Base-by-base conservation (phyloP, 306 rosid genomes). In the Carpinus viminea region DNA sequence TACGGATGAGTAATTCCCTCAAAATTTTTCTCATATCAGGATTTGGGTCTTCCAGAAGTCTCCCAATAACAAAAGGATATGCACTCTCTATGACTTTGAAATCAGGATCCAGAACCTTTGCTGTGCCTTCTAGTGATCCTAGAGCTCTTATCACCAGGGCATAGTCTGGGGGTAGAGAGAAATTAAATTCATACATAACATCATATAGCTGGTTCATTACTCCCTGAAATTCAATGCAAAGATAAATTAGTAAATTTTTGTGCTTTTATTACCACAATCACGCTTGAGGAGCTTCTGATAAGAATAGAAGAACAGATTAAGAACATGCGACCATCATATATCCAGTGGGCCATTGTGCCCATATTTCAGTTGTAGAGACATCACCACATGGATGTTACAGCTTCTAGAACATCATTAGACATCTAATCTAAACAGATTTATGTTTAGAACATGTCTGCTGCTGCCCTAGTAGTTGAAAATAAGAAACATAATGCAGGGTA, bases 101-200 rank as follows among this genome's bases (percentile, higher is more conserved):
- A 74, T 80, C 90, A 82, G 97, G 98, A 91, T 95, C 97, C 70
- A 95, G 91, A 84, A 68, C 90, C 82, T 95, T 95, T 68, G 99
- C 99, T 21, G 99, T 95, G 86, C 99, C 99, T 83, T 95, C 98
- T 24, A 93, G 89, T 59, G 99, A 91, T 79, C 99, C 99, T 87
- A 91, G 72, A 60, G 99, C 90, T 87, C 99, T 91, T 85, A 91
- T 86, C 57, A 95, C 99, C 70, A 95, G 88, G 64, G 99, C 99
- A 86, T 95, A 95, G 82, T 95, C 97, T 62, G 99, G 99, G 18
- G 99, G 99, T 68, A 95, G 97, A 79, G 88, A 90, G 86, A 95
- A 92, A 80, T 91, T 85, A 76, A 95, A 93, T 74, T 93, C 93
- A 77, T 92, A 93, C 99, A 95, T 95, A 24, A 95, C 83, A 83